Percentiles rank a stretch among this genome's conserved stretches.
These are phyloP conservation scores for Clathrospora elynae DNA, from an alignment of 2,329 filamentous ascomycete genomes.

Conservation along the genomic window DNA sequence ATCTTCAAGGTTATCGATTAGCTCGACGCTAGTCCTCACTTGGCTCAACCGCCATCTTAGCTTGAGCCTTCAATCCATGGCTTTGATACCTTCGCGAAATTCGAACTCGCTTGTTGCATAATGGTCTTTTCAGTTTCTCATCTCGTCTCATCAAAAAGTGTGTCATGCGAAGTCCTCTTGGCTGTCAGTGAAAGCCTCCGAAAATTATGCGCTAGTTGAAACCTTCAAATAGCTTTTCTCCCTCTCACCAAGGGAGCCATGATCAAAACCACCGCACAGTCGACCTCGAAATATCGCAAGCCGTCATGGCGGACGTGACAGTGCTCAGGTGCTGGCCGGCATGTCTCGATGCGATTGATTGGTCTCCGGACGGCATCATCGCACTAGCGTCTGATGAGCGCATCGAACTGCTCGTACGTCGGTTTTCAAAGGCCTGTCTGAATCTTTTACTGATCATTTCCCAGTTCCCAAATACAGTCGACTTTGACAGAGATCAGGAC, in stretches of 20 bases:
- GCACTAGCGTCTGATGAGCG: slow-evolving; percentile 62
- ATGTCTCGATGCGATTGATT: slow-evolving; percentile 59
- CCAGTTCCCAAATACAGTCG: slow-evolving; percentile 44
- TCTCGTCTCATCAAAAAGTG: too few species aligned
- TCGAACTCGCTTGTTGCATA: too few species aligned
- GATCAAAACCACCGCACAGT: slow-evolving; percentile 4
- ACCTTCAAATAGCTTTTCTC: neutral
- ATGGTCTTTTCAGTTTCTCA: too few species aligned
- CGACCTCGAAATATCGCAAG: slow-evolving; percentile 3
- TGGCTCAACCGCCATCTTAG: slow-evolving; percentile 3
- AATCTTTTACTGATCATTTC: slow-evolving; percentile 7
- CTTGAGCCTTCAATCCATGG: slow-evolving; percentile 6
- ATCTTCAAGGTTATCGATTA: slow-evolving; percentile 29
- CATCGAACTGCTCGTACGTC: slow-evolving; percentile 57
- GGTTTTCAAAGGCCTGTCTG: neutral
- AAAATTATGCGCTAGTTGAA: slow-evolving; percentile 3
- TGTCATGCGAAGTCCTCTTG: too few species aligned
- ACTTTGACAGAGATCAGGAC: slow-evolving; percentile 35
- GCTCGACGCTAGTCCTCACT: slow-evolving; percentile 7
- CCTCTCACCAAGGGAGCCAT: slow-evolving; percentile 5
- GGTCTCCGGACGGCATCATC: slow-evolving; percentile 64
- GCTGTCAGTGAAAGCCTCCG: too few species aligned
- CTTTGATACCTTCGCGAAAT: too few species aligned
- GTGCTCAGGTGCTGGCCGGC: slow-evolving; percentile 55
- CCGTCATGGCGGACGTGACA: slow-evolving; percentile 43